Evolutionary conservation across 768 basidiomycete genomes (phyloP).

Genomic region (Auricularia auricula-judae): DNA sequence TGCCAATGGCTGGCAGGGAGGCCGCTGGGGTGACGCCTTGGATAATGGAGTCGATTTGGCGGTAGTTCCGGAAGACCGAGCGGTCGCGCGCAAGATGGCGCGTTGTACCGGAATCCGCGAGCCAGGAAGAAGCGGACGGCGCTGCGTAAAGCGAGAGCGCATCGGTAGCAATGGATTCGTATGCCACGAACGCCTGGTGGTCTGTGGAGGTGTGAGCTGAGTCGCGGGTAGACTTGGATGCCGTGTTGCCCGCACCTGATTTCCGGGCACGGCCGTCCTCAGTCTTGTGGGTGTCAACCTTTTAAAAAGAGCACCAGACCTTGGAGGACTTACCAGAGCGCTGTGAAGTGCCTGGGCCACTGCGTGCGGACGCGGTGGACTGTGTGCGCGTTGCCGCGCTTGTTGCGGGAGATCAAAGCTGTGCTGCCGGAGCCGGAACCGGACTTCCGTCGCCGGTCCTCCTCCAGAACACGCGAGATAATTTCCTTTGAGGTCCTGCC

Average conservation of each 20-base stretch:
- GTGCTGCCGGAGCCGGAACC: background rate
- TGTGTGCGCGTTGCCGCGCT: background rate
- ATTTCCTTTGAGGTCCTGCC: constrained; percentile 3
- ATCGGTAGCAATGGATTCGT: background rate
- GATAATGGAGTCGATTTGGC: background rate
- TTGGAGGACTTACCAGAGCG: too few relatives aligned
- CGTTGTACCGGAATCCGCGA: background rate
- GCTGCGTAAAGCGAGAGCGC: background rate
- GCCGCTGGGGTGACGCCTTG: background rate
- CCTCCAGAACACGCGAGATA: constrained; percentile 9
- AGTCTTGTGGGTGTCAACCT: background rate
- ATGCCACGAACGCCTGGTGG: too few relatives aligned
- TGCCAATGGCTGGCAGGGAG: background rate
- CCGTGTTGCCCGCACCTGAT: background rate
- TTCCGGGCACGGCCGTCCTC: background rate
- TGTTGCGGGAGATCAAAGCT: background rate
- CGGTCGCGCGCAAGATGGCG: background rate
- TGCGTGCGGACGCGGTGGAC: too few relatives aligned
- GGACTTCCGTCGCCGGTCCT: background rate
- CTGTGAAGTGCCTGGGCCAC: too few relatives aligned
- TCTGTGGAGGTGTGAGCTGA: background rate
- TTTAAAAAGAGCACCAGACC: too few relatives aligned
- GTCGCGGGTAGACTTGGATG: background rate
- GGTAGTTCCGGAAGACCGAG: background rate
- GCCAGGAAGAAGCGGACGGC: background rate